Evolutionary conservation across 73 alveolate species (phyloP), one percentile per base, ranked within the genome.

Genomic region (Symbiodinium pilosum): DNA sequence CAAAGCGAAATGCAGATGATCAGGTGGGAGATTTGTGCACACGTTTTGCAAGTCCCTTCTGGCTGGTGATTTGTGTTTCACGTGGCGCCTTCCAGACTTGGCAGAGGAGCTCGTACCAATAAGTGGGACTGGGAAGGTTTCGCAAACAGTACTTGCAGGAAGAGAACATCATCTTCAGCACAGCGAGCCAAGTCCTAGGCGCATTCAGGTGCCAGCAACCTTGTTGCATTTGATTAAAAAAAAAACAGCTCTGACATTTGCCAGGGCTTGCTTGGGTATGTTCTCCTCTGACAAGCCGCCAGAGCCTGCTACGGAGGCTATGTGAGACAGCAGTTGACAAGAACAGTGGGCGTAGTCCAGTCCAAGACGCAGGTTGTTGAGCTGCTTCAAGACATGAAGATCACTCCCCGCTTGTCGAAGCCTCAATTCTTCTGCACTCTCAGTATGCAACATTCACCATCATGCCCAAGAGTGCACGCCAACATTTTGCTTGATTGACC

Each of bases 351-450:
- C 12, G 7, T 51, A 69, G 40, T 42, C 7, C 32, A 16, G 11
- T 21, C 24, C 7, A 14, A 30, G 32, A 41, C 16, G 21, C 89
- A 36, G 56, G 42, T 83, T 51, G 97, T 91, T 51, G 97, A 91
- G 88, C 54, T 91, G 97, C 83, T 91, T 21, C 81, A 91, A 86
- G 97, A 91, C 77, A 91, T 91, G 97, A 91, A 91, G 75, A 91
- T 91, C 88, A 91, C 97, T 26, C 97, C 97, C 0, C 97, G 97
- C 44, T 26, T 42, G 87, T 38, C 34, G 86, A 40, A 16, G 18
- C 34, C 32, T 85, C 77, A 87, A 18, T n/a, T n/a, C n/a, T n/a
- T n/a, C n/a, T n/a, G n/a, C n/a, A 11, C 0, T 1, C 12, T 69
- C 30, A 4, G 42, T 12, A 34, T 28, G 0, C n/a, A 24, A 24